Percentiles rank a stretch among this genome's conserved stretches.
Conservation (phyloP, 2,329 filamentous ascomycete genomes). For the Ophiocordyceps unilateralis region DNA sequence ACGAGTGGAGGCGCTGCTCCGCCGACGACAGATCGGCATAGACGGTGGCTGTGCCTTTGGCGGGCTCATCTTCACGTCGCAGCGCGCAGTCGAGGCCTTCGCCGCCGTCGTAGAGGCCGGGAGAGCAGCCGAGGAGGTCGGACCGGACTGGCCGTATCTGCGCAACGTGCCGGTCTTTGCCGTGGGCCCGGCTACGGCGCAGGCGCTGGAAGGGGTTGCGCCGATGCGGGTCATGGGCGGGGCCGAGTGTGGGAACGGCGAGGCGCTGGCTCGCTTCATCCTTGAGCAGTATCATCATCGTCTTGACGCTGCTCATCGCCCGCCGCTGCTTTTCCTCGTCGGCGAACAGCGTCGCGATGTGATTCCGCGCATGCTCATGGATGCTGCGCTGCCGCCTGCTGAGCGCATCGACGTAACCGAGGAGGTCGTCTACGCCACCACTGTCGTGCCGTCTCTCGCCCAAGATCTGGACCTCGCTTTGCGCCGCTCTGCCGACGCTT, state of each 20-base stretch:
- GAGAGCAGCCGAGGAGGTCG: conserved; percentile 2
- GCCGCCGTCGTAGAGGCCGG: conserved; percentile 37
- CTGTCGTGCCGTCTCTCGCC: conserved; percentile 64
- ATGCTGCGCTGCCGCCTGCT: conserved; percentile 26
- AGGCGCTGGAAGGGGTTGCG: conserved; percentile 47
- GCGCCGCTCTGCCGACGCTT: conserved; percentile 19
- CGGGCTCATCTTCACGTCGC: conserved; percentile 71
- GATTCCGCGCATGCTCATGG: conserved; percentile 67
- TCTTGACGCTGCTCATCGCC: conserved; percentile 25
- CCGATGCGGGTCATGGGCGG: conserved; percentile 53
- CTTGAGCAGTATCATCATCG: conserved; percentile 52
- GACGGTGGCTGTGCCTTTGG: conserved; percentile 34
- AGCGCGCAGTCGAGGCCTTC: conserved; percentile 69
- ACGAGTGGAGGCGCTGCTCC: conserved; percentile 33
- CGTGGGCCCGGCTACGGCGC: conserved; percentile 65
- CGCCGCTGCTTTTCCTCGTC: conserved; percentile 67
- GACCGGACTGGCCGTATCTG: conserved; percentile 30
- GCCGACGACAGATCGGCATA: conserved; percentile 21
- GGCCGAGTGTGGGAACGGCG: conserved; percentile 63
- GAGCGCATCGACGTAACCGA: conserved; percentile 55
- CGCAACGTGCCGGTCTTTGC: conserved; percentile 50
- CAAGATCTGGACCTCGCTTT: conserved; percentile 42
- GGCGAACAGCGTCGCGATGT: conserved; percentile 82
- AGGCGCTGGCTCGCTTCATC: conserved; percentile 62
- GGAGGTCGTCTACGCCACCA: conserved; percentile 72